Evolutionary conservation across 164 flowering plant species (phyloP).

Genomic region (Vitis rotundifolia): DNA sequence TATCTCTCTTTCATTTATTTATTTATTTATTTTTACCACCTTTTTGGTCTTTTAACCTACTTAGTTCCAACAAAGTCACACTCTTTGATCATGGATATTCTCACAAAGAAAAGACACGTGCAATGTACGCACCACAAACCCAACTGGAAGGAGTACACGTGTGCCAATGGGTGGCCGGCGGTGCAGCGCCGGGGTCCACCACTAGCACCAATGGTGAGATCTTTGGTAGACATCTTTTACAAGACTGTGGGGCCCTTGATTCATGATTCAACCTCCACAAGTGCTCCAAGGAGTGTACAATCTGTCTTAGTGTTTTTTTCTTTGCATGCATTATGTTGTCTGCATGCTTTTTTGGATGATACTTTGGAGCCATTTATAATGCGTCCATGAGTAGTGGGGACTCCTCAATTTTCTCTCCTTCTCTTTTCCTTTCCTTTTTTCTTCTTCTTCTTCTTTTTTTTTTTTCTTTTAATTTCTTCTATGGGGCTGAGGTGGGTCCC

Average conservation of each 20-base stretch:
- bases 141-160: constrained; percentile 10
- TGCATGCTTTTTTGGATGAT: constrained; percentile 10
- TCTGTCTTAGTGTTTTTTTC: constrained; percentile 24
- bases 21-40: background rate
- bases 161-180: constrained; percentile 1
- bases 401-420: constrained; percentile 2
- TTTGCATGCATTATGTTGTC: constrained; percentile 38
- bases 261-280: constrained; percentile 23
- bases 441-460: background rate
- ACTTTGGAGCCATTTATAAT: constrained; percentile 13
- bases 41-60: constrained; percentile 4
- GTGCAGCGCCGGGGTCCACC: background rate
- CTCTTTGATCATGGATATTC: constrained; percentile 17
- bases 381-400: constrained; percentile 10
- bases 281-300: constrained; percentile 20
- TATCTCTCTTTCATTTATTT: background rate
- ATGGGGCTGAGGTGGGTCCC: too few relatives aligned
- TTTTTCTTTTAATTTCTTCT: background rate
- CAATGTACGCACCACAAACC: background rate
- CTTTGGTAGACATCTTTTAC: background rate
- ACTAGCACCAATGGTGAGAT: background rate
- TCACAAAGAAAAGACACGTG: constrained; percentile 11
- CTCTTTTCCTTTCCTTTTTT: background rate
- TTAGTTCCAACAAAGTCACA: constrained; percentile 9
- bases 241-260: background rate